Base-by-base conservation (phyloP, 345 rosid genomes). In the Lumnitzera littorea region DNA sequence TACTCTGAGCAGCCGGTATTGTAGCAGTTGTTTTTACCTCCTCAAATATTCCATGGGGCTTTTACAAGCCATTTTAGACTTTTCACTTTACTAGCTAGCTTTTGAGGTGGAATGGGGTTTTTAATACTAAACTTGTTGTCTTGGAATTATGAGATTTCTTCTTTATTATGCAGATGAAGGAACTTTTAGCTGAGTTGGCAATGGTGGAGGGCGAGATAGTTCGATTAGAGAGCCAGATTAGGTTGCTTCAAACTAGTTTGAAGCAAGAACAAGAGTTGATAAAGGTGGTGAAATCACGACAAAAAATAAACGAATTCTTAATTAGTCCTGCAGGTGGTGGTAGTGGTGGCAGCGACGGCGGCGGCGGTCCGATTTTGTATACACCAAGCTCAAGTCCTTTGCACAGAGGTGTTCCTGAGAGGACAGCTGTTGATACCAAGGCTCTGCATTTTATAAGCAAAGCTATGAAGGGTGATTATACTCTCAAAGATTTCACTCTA, bases 381-480 rank as follows among this genome's bases (percentile, higher is more conserved):
- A 50, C 66, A 17, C 24, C 70, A 24, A 53, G 56, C 57, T 79
- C 62, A 46, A 78, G 63, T 71, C 84, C 83, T 31, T 24, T 79
- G 65, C 67, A 49, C 81, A 76, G 67, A 63, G 62, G 49, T 52
- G 67, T 36, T 15, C 82, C 73, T 4, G 87, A 78, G 13, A 80
- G 73, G 63, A 47, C 72, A 66, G 67, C 76, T 27, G 87, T 89
- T 65, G 95, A 78, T 53, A 83, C 98, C 52, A 85, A 87, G 81
- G 86, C 98, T 5, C 58, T 92, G 74, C 96, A 87, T 72, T 92
- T 92, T 71, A 89, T 92, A 48, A 89, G 83, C 62, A 92, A 89
- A 76, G 88, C 98, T 48, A 92, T 89, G 48, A 87, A 87, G 67
- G 91, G 87, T 2, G 96, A 87, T 67, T 89, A 81, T 48, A 53